Evolutionary conservation across 768 basidiomycete genomes (phyloP).

Genomic region (Sporobolomyces phaffii): DNA sequence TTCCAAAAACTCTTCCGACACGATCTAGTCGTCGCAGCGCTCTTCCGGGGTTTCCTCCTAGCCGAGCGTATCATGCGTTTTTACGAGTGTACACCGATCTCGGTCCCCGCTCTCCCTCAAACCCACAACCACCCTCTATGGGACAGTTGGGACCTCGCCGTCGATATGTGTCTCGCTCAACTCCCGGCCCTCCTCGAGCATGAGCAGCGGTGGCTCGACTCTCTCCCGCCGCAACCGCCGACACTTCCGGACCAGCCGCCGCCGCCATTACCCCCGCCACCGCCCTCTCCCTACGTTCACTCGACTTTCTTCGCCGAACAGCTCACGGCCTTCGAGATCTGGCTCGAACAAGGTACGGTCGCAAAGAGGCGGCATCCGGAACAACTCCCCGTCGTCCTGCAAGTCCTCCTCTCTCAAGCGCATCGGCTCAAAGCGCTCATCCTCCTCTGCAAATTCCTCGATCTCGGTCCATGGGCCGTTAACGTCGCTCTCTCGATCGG

Average conservation of each 20-base stretch:
- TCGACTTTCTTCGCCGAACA: constrained; percentile 94
- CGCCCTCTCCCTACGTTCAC: constrained; percentile 68
- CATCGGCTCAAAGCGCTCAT: constrained; percentile 93
- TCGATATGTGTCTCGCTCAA: constrained; percentile 87
- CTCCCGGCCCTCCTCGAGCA: constrained; percentile 68
- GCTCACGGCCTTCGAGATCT: constrained; percentile 93
- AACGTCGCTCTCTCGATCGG: constrained; percentile 92
- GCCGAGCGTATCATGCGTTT: constrained; percentile 98
- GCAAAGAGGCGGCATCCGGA: constrained; percentile 65
- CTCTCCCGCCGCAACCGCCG: constrained; percentile 39
- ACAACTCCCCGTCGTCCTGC: constrained; percentile 93
- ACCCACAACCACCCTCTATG: constrained; percentile 97
- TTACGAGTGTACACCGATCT: constrained; percentile 93
- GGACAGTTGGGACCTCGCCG: constrained; percentile 96
- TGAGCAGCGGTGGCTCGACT: constrained; percentile 44
- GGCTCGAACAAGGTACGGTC: constrained; percentile 87
- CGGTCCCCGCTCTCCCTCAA: constrained; percentile 79
- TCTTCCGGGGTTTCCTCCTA: constrained; percentile 94
- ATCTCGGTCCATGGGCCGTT: constrained; percentile 97
- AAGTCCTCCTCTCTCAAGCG: constrained; percentile 91
- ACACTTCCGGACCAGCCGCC: constrained; percentile 40
- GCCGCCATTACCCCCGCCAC: constrained; percentile 46
- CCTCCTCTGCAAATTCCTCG: constrained; percentile 91
- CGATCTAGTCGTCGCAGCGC: constrained; percentile 87
- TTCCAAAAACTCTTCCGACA: constrained; percentile 92